Percentiles rank a stretch among this genome's conserved stretches.
These are phyloP conservation scores for Arthrobotrys musiformis DNA, from an alignment of 2,329 filamentous ascomycete genomes.

Conservation along the genomic window DNA sequence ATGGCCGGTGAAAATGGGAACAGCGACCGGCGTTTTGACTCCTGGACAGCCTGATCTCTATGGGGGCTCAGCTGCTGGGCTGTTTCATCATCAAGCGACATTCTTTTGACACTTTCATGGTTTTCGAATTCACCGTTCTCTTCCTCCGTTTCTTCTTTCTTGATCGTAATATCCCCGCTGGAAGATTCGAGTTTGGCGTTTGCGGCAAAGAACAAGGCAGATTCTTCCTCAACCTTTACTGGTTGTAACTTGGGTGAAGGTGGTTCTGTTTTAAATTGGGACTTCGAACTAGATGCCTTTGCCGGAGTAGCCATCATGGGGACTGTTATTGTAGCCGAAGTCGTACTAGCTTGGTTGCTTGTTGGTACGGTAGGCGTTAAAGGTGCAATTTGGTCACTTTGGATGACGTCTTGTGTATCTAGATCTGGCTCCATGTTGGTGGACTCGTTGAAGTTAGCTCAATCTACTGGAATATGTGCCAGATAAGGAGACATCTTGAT, in stretches of 20 bases:
- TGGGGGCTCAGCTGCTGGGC: neutral
- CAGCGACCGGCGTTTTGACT: neutral
- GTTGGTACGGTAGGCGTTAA: too few relatives aligned
- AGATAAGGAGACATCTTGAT: too few relatives aligned
- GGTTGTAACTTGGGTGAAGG: neutral
- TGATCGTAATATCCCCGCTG: neutral
- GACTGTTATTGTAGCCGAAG: too few relatives aligned
- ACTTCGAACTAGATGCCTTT: neutral
- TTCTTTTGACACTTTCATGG: neutral
- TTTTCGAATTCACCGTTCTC: too few relatives aligned
- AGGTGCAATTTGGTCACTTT: too few relatives aligned
- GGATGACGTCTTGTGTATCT: too few relatives aligned
- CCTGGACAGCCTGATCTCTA: neutral
- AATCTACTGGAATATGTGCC: too few relatives aligned
- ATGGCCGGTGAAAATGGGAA: slow-evolving; percentile 10
- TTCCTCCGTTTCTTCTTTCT: neutral
- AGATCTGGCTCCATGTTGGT: too few relatives aligned
- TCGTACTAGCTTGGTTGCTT: too few relatives aligned
- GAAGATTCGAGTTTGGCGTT: neutral
- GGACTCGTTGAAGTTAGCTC: too few relatives aligned
- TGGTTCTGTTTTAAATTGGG: neutral
- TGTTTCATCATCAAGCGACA: neutral
- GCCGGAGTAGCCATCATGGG: too few relatives aligned
- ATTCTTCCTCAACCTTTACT: neutral
- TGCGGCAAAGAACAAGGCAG: neutral